These are phyloP conservation scores for Talaromyces ruber DNA, from an alignment of 495 filamentous ascomycete genomes.

Conservation along the genomic window DNA sequence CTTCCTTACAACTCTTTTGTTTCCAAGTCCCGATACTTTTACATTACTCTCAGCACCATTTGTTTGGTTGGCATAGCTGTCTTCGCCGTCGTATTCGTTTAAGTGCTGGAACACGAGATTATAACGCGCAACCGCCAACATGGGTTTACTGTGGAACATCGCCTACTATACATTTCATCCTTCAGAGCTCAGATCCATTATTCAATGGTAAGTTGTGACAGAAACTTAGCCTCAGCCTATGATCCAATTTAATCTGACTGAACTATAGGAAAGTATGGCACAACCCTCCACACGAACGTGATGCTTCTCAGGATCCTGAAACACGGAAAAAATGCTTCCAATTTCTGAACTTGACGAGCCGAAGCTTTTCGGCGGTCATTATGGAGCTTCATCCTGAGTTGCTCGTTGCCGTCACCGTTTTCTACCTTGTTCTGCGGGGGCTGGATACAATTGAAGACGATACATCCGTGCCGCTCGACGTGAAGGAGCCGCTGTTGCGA, in stretches of 20 bases:
- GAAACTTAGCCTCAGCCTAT: not conserved
- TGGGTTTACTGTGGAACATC: conserved; percentile 47
- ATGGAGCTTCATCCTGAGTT: conserved; percentile 92
- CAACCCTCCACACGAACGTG: conserved; percentile 79
- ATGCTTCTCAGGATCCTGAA: conserved; percentile 61
- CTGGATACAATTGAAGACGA: conserved; percentile 98
- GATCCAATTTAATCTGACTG: not conserved
- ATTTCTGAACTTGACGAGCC: conserved; percentile 79
- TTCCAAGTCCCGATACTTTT: conserved; percentile 18
- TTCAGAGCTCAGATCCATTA: conserved; percentile 68
- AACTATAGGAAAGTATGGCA: conserved; percentile 86
- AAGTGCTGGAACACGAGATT: conserved; percentile 2
- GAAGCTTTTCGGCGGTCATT: conserved; percentile 90
- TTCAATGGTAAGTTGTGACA: conserved; percentile 73
- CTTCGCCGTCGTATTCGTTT: not conserved
- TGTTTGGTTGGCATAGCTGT: not conserved
- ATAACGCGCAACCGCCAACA: conserved; percentile 19
- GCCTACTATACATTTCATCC: conserved; percentile 75
- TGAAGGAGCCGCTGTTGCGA: conserved; percentile 81
- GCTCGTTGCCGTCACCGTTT: conserved; percentile 80
- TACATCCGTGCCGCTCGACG: conserved; percentile 74
- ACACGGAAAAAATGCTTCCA: conserved; percentile 75
- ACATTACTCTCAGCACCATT: not conserved
- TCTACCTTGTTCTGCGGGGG: conserved; percentile 85
- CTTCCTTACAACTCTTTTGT: conserved; percentile 10